Base-by-base conservation (phyloP, 2,329 filamentous ascomycete genomes). In the Diaporthe aspalathi region DNA sequence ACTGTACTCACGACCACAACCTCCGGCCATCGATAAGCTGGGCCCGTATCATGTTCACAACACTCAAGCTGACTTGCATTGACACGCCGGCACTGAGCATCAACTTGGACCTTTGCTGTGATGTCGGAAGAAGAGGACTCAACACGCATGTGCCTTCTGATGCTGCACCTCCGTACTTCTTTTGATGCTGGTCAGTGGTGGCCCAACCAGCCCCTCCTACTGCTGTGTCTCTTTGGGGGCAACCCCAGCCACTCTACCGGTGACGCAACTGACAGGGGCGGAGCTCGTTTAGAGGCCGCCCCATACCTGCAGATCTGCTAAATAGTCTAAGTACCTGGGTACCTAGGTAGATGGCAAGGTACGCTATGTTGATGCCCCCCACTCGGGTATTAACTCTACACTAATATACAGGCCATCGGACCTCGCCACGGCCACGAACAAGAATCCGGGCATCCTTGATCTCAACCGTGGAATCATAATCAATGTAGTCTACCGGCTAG, bases 191-290 rank as follows among this genome's bases (percentile, higher is more conserved):
- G 11, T 17, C 16, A n/a, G n/a, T 27, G 20, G 38, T 22, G 24
- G 7, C 17, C 24, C 16, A 45, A 45, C 29, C n/a, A 5, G 24
- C 4, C 60, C 32, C 29, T 27, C 43, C 20, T 12, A n/a, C 27
- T 50, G 45, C 45, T 50, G 60, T n/a, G n/a, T 20, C 29, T 49
- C 60, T 49, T 54, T 32, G 60, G 60, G 60, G 60, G 43, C 60
- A 49, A 50, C 60, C 60, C 60, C 60, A 65, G 60, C 60, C 60
- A 63, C 60, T 38, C 45, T 50, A 50, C 50, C 60, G 45, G 60
- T 65, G 60, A 65, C 60, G 60, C 60, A 65, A 65, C 60, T n/a
- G 45, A 50, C 57, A 63, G 60, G 45, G 60, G 60, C 60, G 60
- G 45, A 65, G 60, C 45, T 49, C 57, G 24, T 27, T 20, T 63